Conservation (phyloP, 345 rosid species). For the Durio zibethinus region DNA sequence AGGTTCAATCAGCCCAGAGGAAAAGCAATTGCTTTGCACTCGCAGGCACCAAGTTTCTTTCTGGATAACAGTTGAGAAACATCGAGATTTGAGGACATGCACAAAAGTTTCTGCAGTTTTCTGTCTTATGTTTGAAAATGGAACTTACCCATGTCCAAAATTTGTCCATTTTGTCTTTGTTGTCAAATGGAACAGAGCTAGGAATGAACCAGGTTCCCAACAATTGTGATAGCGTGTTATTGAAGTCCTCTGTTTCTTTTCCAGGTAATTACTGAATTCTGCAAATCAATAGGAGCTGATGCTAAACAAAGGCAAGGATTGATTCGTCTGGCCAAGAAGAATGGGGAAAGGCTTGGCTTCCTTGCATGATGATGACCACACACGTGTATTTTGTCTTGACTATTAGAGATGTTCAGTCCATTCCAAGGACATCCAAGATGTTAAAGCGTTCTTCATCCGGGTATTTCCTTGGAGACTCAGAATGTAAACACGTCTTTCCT, state of each 20-base stretch:
- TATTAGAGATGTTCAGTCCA: slow-evolving; percentile 12
- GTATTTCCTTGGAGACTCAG: slow-evolving; percentile 1
- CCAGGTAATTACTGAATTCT: slow-evolving; percentile 92
- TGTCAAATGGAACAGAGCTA: too few species aligned
- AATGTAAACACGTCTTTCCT: slow-evolving; percentile 9
- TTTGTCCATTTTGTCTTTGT: too few species aligned
- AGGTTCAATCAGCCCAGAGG: slow-evolving; percentile 90
- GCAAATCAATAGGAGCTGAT: slow-evolving; percentile 97
- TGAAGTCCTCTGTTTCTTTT: not conserved
- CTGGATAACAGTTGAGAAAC: not conserved
- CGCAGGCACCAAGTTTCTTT: slow-evolving; percentile 53
- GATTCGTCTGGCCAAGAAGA: slow-evolving; percentile 94
- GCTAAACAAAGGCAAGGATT: slow-evolving; percentile 94
- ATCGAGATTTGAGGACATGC: not conserved
- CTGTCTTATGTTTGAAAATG: not conserved
- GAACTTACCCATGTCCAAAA: not conserved
- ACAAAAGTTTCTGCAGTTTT: not conserved
- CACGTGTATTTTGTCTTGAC: slow-evolving; percentile 1
- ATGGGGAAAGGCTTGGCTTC: slow-evolving; percentile 93
- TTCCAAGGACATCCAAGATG: slow-evolving; percentile 5
- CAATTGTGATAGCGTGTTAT: not conserved
- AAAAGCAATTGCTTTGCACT: slow-evolving; percentile 94
- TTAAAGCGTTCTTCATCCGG: slow-evolving; percentile 17
- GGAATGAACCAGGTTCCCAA: not conserved
- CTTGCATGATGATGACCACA: slow-evolving; percentile 48